Evolutionary conservation across 371 early-diverging fungal genomes (phyloP).

Genomic region (Rhizopus sp.): DNA sequence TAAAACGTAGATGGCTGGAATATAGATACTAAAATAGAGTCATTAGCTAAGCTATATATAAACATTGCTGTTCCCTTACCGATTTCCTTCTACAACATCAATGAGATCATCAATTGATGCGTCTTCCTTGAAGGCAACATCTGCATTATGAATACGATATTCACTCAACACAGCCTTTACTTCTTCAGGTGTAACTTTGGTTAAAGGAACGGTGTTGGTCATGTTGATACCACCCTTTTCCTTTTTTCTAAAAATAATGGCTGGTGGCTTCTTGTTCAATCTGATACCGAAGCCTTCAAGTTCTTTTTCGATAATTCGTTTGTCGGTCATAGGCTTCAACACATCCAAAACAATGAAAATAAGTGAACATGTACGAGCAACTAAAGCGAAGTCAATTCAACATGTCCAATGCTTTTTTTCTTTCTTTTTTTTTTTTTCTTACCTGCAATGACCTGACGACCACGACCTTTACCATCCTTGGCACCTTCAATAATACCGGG

Average conservation of each 20-base stretch:
- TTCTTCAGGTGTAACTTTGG: slow-evolving; percentile 81
- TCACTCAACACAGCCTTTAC: slow-evolving; percentile 91
- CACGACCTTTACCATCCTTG: slow-evolving; percentile 99
- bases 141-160: slow-evolving; percentile 93
- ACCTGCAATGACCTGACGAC: slow-evolving; percentile 89
- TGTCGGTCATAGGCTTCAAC: slow-evolving; percentile 92
- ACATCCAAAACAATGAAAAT: slow-evolving; percentile 97
- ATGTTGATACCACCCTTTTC: slow-evolving; percentile 94
- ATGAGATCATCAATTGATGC: slow-evolving; percentile 94
- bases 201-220: slow-evolving; percentile 86
- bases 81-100: slow-evolving; percentile 83
- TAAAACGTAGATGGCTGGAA: slow-evolving; percentile 88
- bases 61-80: slow-evolving; percentile 3
- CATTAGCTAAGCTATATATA: not conserved
- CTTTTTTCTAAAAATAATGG: slow-evolving; percentile 93
- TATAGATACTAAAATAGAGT: slow-evolving; percentile 56
- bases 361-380: slow-evolving; percentile 94
- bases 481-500: slow-evolving; percentile 99
- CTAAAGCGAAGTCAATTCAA: slow-evolving; percentile 24
- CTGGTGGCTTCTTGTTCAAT: slow-evolving; percentile 95
- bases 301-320: slow-evolving; percentile 96
- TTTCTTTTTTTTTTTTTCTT: slow-evolving; percentile 22
- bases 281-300: slow-evolving; percentile 99
- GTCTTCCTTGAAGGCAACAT: slow-evolving; percentile 87
- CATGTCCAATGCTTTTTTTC: slow-evolving; percentile 2